Evolutionary conservation across 2,329 filamentous ascomycete species (phyloP), one percentile per base, ranked within the genome.

Genomic region (Phyllosticta citribraziliensis): DNA sequence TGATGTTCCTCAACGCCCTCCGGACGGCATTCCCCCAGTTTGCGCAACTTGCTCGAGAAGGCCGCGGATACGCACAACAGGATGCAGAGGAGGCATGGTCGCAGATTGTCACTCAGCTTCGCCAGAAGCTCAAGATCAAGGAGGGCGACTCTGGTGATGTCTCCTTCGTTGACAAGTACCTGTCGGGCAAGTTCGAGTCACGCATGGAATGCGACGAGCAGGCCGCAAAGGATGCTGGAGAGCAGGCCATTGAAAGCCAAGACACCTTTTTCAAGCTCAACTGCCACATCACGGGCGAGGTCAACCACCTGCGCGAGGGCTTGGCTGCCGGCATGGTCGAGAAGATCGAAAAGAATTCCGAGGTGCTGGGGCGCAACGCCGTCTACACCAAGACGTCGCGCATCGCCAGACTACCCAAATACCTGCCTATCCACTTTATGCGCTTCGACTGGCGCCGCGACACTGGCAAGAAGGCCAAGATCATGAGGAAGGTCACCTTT

Each of bases 71-170:
- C 70, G 92, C 94, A n/a, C 94, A 99, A 75, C 94, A 99, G 76
- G 94, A 99, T 77, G 94, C 94, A 0, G 94, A 99, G 74, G 94
- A 99, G 75, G 94, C 93, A 55, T 99, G 93, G 91, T 94, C 93
- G 20, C 93, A 97, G 72, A 95, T 99, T 64, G 78, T 99, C 5
- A 85, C 88, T 53, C 89, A 93, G 70, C 78, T 99, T 47, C 85
- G 88, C 64, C 84, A 88, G 69, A 93, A 89, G 71, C 77, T 97
- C 57, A 87, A 85, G 70, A 75, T 88, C 65, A 85, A 84, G 68
- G 81, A 82, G 9, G 65, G 56, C 66, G 70, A 64, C 35, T 65
- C 67, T 19, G 63, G 66, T 8, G 81, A 85, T 2, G 73, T 79
- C 1, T 89, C 89, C 0, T 96, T 96, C 71, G 83, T 99, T 64